phyloP scores from a whole-genome alignment of 306 rosid genomes.

The Neltuma alba region DNA sequence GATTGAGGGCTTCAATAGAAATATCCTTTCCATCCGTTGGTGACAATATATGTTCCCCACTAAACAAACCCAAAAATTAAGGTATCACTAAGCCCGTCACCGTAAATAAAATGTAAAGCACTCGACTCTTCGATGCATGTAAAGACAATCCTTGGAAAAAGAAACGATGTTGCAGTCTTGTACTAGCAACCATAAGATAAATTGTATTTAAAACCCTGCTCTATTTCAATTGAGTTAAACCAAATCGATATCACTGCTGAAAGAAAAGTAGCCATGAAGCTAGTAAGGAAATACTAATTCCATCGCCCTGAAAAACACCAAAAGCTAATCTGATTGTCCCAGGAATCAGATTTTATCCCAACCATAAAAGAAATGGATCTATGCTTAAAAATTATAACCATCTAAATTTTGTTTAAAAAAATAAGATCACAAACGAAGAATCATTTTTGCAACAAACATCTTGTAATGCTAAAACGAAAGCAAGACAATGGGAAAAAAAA shows the following conservation, averaged over 20 bases:
- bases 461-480: neutral
- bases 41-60: neutral
- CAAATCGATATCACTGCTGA: neutral
- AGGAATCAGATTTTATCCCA: neutral
- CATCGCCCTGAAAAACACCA: neutral
- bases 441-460: conserved; percentile 1
- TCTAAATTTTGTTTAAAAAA: neutral
- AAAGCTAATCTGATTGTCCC: neutral
- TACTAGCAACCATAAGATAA: neutral
- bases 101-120: neutral
- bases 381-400: neutral
- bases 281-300: neutral
- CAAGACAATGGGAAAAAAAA: neutral
- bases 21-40: neutral
- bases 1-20: too few species aligned
- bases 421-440: neutral
- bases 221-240: neutral
- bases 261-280: neutral
- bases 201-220: neutral
- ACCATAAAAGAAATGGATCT: neutral
- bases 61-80: neutral
- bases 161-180: neutral
- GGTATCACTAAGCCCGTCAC: neutral
- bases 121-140: neutral
- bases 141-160: neutral